Conservation (phyloP, 1,139 yeast species). For the Magnusiomyces suaveolens region DNA sequence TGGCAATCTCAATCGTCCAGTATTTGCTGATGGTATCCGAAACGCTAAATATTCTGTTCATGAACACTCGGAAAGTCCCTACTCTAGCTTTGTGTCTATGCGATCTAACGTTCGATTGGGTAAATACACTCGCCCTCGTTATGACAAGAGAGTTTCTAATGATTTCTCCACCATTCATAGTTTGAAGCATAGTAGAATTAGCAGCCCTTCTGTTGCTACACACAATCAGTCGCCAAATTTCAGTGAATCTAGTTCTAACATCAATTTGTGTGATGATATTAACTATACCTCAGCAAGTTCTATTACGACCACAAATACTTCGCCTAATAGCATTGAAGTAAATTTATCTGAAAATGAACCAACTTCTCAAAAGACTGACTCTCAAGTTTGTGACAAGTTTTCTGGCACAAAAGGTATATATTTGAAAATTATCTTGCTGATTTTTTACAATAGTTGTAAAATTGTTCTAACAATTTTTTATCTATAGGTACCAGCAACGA, state of each 20-base stretch:
- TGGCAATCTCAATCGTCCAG: neutral
- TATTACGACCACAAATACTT: neutral
- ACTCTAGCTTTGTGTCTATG: neutral
- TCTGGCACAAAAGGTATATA: neutral
- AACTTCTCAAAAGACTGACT: neutral
- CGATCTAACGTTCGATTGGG: neutral
- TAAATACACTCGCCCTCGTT: neutral
- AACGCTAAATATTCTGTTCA: neutral
- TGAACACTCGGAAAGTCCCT: neutral
- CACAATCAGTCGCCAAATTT: neutral
- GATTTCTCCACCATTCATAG: neutral
- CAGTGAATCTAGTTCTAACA: neutral
- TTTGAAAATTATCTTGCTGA: neutral
- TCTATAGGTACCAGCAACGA: constrained; percentile 23
- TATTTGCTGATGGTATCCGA: neutral
- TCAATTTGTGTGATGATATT: neutral
- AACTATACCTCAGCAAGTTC: neutral
- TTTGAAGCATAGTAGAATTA: neutral
- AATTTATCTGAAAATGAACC: neutral
- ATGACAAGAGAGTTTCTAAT: neutral
- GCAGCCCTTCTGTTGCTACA: neutral
- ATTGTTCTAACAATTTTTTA: neutral
- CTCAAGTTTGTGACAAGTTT: neutral
- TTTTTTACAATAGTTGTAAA: neutral
- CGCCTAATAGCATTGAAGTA: neutral